Percentiles rank a stretch among this genome's conserved stretches.
These are phyloP conservation scores for Fusarium miscanthi DNA, from an alignment of 2,329 filamentous ascomycete species.

Conservation along the genomic window DNA sequence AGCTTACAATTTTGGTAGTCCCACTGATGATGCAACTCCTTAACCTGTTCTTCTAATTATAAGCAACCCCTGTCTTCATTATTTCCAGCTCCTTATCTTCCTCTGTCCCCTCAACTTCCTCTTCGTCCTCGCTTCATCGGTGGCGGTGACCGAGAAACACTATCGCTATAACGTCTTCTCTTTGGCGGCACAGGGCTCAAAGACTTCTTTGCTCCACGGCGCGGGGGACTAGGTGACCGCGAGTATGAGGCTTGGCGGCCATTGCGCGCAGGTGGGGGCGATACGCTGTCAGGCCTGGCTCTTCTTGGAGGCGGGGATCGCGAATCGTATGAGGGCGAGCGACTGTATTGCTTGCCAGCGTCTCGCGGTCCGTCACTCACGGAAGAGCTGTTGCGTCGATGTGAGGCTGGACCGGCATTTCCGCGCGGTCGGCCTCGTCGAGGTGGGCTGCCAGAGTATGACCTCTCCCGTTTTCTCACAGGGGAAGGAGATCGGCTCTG, in stretches of 20 bases:
- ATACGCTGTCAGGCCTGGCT: constrained; percentile 30
- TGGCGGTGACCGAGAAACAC: constrained; percentile 48
- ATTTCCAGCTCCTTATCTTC: constrained; percentile 5
- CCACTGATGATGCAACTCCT: constrained; percentile 39
- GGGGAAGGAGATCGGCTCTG: constrained; percentile 40
- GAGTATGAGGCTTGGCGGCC: constrained; percentile 41
- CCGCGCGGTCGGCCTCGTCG: constrained; percentile 39
- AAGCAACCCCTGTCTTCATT: constrained; percentile 18
- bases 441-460: constrained; percentile 38
- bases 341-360: constrained; percentile 39
- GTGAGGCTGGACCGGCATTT: constrained; percentile 27
- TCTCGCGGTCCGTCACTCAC: constrained; percentile 46
- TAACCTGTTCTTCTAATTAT: constrained; percentile 30
- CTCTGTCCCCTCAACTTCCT: constrained; percentile 35
- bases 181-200: constrained; percentile 45
- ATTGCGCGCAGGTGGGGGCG: constrained; percentile 37
- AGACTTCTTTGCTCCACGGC: constrained; percentile 32
- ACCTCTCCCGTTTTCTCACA: constrained; percentile 35
- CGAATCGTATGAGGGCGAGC: constrained; percentile 50
- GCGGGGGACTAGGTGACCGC: constrained; percentile 40
- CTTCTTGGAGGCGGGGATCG: constrained; percentile 44
- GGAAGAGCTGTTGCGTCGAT: constrained; percentile 51
- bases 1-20: constrained; percentile 40
- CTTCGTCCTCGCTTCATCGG: constrained; percentile 49
- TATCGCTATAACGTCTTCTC: constrained; percentile 49